Evolutionary conservation across 768 basidiomycete species (phyloP).

Genomic region (Leucocoprinus birnbaumii): DNA sequence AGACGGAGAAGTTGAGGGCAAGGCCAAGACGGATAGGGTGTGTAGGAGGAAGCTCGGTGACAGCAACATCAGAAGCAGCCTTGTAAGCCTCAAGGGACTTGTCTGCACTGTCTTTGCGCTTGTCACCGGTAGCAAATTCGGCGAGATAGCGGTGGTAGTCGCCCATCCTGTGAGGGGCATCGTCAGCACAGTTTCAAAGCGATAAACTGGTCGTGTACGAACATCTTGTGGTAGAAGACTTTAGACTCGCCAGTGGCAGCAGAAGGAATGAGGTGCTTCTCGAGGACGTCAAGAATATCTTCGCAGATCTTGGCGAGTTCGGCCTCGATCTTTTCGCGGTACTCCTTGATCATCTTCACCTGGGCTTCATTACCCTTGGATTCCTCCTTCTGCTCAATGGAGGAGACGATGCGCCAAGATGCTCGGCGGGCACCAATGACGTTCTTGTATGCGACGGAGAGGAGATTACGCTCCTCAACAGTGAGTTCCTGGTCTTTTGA

Average conservation of each 20-base stretch:
- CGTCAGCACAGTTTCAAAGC: constrained; percentile 2
- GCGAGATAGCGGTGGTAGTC: constrained; percentile 99
- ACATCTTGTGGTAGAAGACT: constrained; percentile 99
- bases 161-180: constrained; percentile 80
- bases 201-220: constrained; percentile 2
- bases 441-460: constrained; percentile 99
- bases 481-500: constrained; percentile 98
- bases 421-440: constrained; percentile 98
- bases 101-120: constrained; percentile 95
- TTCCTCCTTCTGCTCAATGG: constrained; percentile 99
- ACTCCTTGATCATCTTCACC: constrained; percentile 95
- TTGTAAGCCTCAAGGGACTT: constrained; percentile 98
- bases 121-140: constrained; percentile 97
- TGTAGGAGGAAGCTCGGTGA: constrained; percentile 92
- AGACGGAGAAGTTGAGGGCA: constrained; percentile 98
- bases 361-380: constrained; percentile 96
- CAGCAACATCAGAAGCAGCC: constrained; percentile 95
- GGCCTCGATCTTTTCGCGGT: constrained; percentile 96
- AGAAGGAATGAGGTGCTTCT: constrained; percentile 96
- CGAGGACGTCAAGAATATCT: constrained; percentile 95
- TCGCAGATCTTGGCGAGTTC: constrained; percentile 98
- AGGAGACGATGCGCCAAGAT: constrained; percentile 97
- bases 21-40: constrained; percentile 99
- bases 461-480: constrained; percentile 96
- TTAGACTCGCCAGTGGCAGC: constrained; percentile 96